Percentiles rank a stretch among this genome's conserved stretches.
phyloP scores from a whole-genome alignment of 2,329 filamentous ascomycete species.

The Allantophomopsis lycopodina region DNA sequence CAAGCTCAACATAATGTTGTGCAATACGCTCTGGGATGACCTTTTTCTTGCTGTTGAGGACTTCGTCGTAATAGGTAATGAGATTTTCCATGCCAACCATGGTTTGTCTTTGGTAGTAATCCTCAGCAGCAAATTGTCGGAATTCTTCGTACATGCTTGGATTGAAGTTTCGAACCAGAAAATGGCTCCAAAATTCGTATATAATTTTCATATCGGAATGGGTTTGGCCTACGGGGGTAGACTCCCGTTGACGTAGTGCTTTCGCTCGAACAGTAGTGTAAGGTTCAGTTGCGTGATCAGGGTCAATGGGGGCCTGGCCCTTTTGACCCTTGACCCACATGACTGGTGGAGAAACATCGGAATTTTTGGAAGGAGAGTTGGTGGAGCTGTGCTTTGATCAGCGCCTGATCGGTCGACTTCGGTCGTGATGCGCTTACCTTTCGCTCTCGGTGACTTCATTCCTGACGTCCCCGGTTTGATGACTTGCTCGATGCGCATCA shows the following conservation, averaged over 20 bases:
- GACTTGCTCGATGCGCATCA: conserved; percentile 19
- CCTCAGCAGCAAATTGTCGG: conserved; percentile 50
- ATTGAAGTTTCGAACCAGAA: conserved; percentile 62
- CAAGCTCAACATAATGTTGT: conserved; percentile 38
- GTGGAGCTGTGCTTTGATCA: too few species aligned
- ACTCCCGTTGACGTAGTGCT: conserved; percentile 23
- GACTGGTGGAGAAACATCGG: conserved; percentile 16
- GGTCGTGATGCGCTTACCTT: too few species aligned
- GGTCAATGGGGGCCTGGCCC: conserved; percentile 17
- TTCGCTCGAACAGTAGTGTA: conserved; percentile 23
- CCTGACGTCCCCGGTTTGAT: too few species aligned
- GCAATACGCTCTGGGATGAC: conserved; percentile 37
- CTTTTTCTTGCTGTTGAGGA: conserved; percentile 31
- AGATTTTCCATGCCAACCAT: conserved; percentile 46
- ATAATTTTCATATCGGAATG: conserved; percentile 49
- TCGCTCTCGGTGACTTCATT: too few species aligned
- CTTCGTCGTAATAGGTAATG: conserved; percentile 49
- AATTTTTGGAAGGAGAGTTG: conserved; percentile 2
- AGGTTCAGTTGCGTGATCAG: conserved; percentile 18
- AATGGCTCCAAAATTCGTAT: conserved; percentile 65
- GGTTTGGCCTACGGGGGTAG: conserved; percentile 20
- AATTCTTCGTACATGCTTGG: conserved; percentile 65
- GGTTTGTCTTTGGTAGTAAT: conserved; percentile 35
- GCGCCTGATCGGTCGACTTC: too few species aligned
- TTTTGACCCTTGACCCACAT: conserved; percentile 22